phyloP scores from a whole-genome alignment of 164 flowering plant genomes.

The Macadamia tetraphylla region DNA sequence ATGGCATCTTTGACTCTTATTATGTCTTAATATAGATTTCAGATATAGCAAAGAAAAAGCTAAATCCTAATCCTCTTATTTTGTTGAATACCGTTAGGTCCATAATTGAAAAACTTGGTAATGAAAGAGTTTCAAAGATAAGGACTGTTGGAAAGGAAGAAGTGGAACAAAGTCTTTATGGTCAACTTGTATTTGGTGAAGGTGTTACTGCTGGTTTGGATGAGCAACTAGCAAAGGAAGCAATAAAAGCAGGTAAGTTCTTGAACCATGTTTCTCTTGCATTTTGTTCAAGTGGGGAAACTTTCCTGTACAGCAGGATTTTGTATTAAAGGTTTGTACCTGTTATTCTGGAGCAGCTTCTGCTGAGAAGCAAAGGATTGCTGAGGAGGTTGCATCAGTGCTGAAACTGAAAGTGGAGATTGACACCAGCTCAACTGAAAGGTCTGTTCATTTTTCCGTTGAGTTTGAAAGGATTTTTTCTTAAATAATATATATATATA shows the following conservation, averaged over 20 bases:
- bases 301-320: not conserved
- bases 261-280: not conserved
- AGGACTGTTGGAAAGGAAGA: constrained; percentile 70
- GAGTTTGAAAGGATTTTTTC: not conserved
- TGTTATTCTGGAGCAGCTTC: constrained; percentile 46
- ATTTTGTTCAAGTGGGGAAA: constrained; percentile 1
- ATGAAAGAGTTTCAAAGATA: constrained; percentile 57
- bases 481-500: too few relatives aligned
- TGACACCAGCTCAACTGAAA: constrained; percentile 59
- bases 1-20: not conserved
- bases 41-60: not conserved
- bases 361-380: constrained; percentile 76
- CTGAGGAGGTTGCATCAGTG: constrained; percentile 84
- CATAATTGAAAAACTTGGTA: constrained; percentile 64
- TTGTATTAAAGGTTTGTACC: constrained; percentile 8
- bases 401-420: constrained; percentile 75
- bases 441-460: constrained; percentile 35
- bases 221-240: constrained; percentile 75
- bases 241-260: constrained; percentile 65
- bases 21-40: not conserved
- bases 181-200: constrained; percentile 64
- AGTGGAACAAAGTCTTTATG: constrained; percentile 64
- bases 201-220: constrained; percentile 52
- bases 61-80: not conserved
- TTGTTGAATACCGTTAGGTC: constrained; percentile 38